Base-by-base conservation (phyloP, 1,139 yeast genomes). In the Candida sanyaensis region DNA sequence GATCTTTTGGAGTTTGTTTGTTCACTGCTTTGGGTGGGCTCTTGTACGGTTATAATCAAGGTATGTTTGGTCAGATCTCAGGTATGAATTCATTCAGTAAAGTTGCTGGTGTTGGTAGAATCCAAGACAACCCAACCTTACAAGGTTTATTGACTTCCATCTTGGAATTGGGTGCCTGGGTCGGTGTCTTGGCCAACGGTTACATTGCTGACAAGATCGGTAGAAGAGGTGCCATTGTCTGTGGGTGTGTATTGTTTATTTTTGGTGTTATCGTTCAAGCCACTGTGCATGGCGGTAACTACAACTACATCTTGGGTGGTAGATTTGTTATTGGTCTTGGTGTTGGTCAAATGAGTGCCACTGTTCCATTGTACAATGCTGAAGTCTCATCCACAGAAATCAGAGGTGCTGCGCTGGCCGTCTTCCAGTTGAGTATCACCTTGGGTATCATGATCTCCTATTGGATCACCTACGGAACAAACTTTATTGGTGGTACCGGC, bases 41-140 rank as follows among this genome's bases (percentile, higher is more conserved):
- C 13, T 50, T 70, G 53, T 86, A 86, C 58, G 93, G 93, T 49
- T 84, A 84, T 59, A 91, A 86, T 60, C 92, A 86, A 65, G 93
- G 93, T 58, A 77, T 86, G 46, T 81, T 84, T 85, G 78, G 86
- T 29, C 84, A 86, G 58, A 67, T 83, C 46, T 81, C 84, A 50
- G 79, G 86, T 28, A 84, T 61, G 57, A 59, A 55, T 29, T 45
- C 55, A 4, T 62, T 62, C 37, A 40, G 47, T 7, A 40, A 32
- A 44, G 58, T 57, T 17, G 59, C 60, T 37, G 50, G 53, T 33
- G 54, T 58, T 43, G 60, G 60, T 30, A 42, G 55, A 42, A 55
- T 59, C 31, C 58, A 57, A 46, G 46, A 47, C 23, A 62, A 60
- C 45, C 54, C 62, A 23, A 57, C 57, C 30, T 60, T 51, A 45